These are phyloP conservation scores for Hordeum marinum DNA, from an alignment of 176 grass and related monocot genomes.

Conservation along the genomic window DNA sequence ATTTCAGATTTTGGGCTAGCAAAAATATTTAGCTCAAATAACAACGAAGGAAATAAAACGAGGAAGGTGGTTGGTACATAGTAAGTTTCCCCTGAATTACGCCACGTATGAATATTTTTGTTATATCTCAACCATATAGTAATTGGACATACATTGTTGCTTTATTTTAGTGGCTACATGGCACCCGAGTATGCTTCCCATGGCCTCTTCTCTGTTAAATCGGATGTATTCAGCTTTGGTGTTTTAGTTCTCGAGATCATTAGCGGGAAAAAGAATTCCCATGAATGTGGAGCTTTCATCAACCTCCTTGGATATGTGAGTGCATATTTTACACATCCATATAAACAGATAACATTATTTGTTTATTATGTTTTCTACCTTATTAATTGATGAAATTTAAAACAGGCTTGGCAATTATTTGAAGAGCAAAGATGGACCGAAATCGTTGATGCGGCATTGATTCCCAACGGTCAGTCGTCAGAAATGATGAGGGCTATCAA, in stretches of 20 bases:
- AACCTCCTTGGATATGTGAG: conserved; percentile 7
- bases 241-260: conserved; percentile 8
- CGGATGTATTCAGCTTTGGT: conserved; percentile 6
- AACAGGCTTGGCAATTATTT: conserved; percentile 3
- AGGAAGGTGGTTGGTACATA: conserved; percentile 6
- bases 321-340: not conserved
- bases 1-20: conserved; percentile 41
- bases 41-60: conserved; percentile 18
- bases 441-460: not conserved
- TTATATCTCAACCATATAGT: not conserved
- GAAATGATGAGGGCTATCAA: not conserved
- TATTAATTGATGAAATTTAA: not conserved
- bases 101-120: not conserved
- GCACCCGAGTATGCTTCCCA: conserved; percentile 10
- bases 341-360: not conserved
- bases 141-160: not conserved
- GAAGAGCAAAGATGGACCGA: not conserved
- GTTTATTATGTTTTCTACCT: not conserved
- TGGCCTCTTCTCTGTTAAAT: conserved; percentile 1
- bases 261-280: not conserved
- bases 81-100: not conserved
- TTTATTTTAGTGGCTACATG: not conserved
- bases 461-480: not conserved
- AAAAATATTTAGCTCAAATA: conserved; percentile 44
- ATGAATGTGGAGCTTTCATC: not conserved